phyloP scores from a whole-genome alignment of 2,329 filamentous ascomycete genomes.

The Fusarium subglutinans region DNA sequence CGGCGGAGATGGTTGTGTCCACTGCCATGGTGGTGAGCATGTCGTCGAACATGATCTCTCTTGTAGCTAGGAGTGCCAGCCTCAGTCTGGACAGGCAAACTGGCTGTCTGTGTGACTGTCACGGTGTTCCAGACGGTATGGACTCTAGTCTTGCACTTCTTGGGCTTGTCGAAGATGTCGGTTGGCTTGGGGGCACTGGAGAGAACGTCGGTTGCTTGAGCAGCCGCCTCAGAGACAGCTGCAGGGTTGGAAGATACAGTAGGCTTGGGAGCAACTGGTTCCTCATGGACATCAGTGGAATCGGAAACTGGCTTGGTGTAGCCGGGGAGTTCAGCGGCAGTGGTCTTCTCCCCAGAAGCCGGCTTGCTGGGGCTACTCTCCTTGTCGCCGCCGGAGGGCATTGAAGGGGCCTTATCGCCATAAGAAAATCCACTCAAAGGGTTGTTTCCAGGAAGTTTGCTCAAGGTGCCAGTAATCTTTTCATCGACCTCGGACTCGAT shows the following conservation, averaged over 20 bases:
- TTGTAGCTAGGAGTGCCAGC: slow-evolving; percentile 33
- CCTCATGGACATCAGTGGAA: slow-evolving; percentile 2
- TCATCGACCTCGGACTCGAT: slow-evolving; percentile 59
- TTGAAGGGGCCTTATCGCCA: slow-evolving; percentile 44
- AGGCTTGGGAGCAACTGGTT: slow-evolving; percentile 9
- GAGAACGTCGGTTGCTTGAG: slow-evolving; percentile 14
- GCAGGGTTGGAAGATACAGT: slow-evolving; percentile 18
- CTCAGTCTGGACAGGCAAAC: slow-evolving; percentile 30
- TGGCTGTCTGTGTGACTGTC: slow-evolving; percentile 51
- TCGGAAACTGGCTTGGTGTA: slow-evolving; percentile 17
- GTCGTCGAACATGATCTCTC: slow-evolving; percentile 45
- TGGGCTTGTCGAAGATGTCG: slow-evolving; percentile 25
- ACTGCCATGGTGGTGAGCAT: slow-evolving; percentile 49
- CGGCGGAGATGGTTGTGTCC: slow-evolving; percentile 31
- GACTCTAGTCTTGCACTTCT: slow-evolving; percentile 42
- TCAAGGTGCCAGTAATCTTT: slow-evolving; percentile 54
- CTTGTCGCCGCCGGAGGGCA: slow-evolving; percentile 17
- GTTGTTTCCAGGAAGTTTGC: slow-evolving; percentile 64
- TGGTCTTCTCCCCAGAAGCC: slow-evolving; percentile 17
- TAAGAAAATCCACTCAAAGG: slow-evolving; percentile 62
- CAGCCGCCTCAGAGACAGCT: slow-evolving; percentile 29
- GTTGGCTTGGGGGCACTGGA: slow-evolving; percentile 28
- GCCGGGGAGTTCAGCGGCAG: slow-evolving; percentile 7
- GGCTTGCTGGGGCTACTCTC: slow-evolving; percentile 12
- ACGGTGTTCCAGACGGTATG: slow-evolving; percentile 57